Base-by-base conservation (phyloP, 768 basidiomycete genomes). In the Russula compacta region DNA sequence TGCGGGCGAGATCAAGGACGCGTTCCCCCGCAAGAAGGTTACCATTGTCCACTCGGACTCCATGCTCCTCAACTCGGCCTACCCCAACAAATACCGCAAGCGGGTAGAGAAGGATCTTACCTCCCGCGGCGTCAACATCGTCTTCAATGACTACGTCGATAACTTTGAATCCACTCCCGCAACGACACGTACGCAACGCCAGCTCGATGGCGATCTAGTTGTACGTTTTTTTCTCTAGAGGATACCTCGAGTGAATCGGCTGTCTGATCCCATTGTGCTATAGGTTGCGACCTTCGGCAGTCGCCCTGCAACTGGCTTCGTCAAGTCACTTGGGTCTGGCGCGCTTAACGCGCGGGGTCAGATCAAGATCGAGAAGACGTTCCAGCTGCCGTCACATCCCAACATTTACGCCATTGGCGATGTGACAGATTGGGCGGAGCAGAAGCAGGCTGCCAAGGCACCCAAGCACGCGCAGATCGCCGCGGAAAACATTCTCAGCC, bases 361-460 rank as follows among this genome's bases (percentile, higher is more conserved):
- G 66, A 78, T 87, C 57, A 81, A 79, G 61, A 77, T 88, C 12
- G 68, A 71, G 29, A 76, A 82, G 3, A 85, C 83, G 0, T 75
- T 89, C 43, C 84, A 86, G 66, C 70, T 89, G 2, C 67, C 64
- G 7, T 72, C 70, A 0, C 72, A 84, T 68, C 73, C 80, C 0
- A 75, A 76, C 60, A 79, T 89, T 14, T 87, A 84, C 59, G 88
- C 86, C 0, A 76, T 72, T 2, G 87, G 87, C 1, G 87, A 89
- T 67, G 76, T 84, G 60, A 79, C 83, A 61, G 82, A 84, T 42
- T 83, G 79, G 75, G 58, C 71, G 1, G 87, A 87, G 69, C 81
- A 86, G 70, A 87, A 86, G 66, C 84, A 80, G 67, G 72, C 71
- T 0, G 75, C 71, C 15, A 86, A 87, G 69, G 74, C 73, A 0